These are phyloP conservation scores for Blumeria hordei DNA, from an alignment of 2,329 filamentous ascomycete species.

Conservation along the genomic window DNA sequence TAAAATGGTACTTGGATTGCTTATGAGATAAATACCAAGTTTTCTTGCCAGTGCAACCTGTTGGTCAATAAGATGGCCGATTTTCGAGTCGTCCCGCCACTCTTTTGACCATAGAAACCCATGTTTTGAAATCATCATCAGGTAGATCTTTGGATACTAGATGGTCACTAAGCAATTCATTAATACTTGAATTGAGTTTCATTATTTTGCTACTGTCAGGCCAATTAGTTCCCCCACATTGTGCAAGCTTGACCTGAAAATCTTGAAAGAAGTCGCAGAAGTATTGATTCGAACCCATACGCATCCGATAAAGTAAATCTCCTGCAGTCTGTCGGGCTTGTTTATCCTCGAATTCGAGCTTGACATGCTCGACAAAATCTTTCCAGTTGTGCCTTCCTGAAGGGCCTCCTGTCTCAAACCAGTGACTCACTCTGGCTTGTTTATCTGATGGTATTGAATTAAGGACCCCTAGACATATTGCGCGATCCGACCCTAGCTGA, in stretches of 20 bases:
- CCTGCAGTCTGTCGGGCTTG: not conserved
- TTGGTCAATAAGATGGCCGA: not conserved
- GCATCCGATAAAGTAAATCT: not conserved
- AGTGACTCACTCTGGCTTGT: not conserved
- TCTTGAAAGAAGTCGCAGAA: not conserved
- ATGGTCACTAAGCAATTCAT: not conserved
- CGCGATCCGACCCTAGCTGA: not conserved
- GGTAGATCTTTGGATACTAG: not conserved
- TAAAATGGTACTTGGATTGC: not conserved
- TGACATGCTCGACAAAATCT: not conserved
- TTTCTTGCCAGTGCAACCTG: not conserved
- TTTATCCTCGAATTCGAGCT: not conserved
- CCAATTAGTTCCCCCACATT: not conserved
- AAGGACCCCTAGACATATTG: not conserved
- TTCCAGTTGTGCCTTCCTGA: not conserved
- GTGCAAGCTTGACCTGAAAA: not conserved
- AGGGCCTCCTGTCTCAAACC: not conserved
- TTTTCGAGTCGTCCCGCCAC: not conserved
- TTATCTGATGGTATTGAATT: not conserved
- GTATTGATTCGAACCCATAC: not conserved
- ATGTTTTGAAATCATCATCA: not conserved
- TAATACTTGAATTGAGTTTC: not conserved
- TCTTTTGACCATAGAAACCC: not conserved
- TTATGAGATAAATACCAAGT: not conserved
- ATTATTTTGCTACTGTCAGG: not conserved